phyloP scores from a whole-genome alignment of 805 yeast species.

The Candida vartiovaarae region DNA sequence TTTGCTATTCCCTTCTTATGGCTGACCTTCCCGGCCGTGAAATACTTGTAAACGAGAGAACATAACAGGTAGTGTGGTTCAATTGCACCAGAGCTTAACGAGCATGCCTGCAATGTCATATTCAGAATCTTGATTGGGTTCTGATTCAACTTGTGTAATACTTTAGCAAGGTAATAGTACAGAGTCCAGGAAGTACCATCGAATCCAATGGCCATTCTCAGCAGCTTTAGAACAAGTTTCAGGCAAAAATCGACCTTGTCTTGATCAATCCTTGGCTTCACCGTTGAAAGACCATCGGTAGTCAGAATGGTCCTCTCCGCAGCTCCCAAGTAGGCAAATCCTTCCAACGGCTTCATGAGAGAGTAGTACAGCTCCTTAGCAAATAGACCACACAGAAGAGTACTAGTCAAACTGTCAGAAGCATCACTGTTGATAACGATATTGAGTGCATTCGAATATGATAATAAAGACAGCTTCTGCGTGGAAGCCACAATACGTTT shows the following conservation, averaged over 20 bases:
- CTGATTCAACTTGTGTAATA: constrained; percentile 42
- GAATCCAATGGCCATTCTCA: constrained; percentile 39
- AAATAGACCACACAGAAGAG: constrained; percentile 44
- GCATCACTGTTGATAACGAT: constrained; percentile 22
- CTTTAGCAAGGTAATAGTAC: constrained; percentile 51
- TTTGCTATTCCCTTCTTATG: constrained; percentile 31
- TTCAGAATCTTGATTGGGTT: constrained; percentile 31
- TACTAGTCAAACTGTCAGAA: constrained; percentile 28
- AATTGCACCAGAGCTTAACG: constrained; percentile 34
- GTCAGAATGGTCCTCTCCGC: constrained; percentile 20
- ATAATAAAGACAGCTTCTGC: constrained; percentile 64
- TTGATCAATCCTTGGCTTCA: not conserved
- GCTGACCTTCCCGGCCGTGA: constrained; percentile 29
- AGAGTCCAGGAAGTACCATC: constrained; percentile 53
- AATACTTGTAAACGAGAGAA: constrained; percentile 51
- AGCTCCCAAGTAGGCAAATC: constrained; percentile 39
- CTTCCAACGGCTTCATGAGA: constrained; percentile 51
- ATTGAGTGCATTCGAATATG: constrained; percentile 69
- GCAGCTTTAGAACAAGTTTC: constrained; percentile 35
- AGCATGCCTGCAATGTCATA: constrained; percentile 38
- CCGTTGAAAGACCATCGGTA: constrained; percentile 2
- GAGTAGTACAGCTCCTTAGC: constrained; percentile 46
- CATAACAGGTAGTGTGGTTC: constrained; percentile 75
- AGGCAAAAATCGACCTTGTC: constrained; percentile 12
- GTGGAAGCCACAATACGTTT: constrained; percentile 51